Conservation (phyloP, 441 rosid species). For the Croton setiger region DNA sequence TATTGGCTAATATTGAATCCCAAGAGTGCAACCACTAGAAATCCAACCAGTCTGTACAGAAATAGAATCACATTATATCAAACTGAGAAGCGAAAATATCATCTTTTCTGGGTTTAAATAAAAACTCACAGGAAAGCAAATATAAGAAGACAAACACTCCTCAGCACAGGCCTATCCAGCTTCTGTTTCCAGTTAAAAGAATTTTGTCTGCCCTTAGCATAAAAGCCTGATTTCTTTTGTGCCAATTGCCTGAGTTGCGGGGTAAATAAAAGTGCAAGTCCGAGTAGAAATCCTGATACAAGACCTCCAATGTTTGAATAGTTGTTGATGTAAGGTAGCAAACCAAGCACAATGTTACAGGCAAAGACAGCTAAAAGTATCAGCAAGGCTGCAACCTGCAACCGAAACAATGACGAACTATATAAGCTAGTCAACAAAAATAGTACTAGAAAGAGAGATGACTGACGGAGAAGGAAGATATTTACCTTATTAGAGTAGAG, state of each 20-base stretch:
- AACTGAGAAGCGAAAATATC: constrained; percentile 11
- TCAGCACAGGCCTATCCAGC: constrained; percentile 65
- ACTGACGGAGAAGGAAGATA: background rate
- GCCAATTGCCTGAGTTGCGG: constrained; percentile 49
- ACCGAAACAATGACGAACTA: constrained; percentile 24
- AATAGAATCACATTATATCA: constrained; percentile 10
- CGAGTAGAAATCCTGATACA: constrained; percentile 70
- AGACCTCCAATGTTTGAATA: constrained; percentile 80
- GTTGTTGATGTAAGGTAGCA: constrained; percentile 69
- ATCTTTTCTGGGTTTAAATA: background rate
- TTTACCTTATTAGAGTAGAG: constrained; percentile 58
- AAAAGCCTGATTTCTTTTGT: constrained; percentile 44
- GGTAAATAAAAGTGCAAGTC: constrained; percentile 55
- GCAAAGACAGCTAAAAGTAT: constrained; percentile 40
- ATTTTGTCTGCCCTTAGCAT: constrained; percentile 40
- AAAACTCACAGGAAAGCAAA: constrained; percentile 59
- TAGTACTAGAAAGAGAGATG: background rate
- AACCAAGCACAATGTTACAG: constrained; percentile 59
- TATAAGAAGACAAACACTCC: constrained; percentile 51
- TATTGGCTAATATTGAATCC: constrained; percentile 51
- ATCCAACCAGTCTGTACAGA: constrained; percentile 44
- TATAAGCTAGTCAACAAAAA: constrained; percentile 4
- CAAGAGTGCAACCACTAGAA: constrained; percentile 39
- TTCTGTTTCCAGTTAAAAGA: constrained; percentile 48
- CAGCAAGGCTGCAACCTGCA: constrained; percentile 61